phyloP scores from a whole-genome alignment of 2,329 filamentous ascomycete species.

The Thelonectria blattea region DNA sequence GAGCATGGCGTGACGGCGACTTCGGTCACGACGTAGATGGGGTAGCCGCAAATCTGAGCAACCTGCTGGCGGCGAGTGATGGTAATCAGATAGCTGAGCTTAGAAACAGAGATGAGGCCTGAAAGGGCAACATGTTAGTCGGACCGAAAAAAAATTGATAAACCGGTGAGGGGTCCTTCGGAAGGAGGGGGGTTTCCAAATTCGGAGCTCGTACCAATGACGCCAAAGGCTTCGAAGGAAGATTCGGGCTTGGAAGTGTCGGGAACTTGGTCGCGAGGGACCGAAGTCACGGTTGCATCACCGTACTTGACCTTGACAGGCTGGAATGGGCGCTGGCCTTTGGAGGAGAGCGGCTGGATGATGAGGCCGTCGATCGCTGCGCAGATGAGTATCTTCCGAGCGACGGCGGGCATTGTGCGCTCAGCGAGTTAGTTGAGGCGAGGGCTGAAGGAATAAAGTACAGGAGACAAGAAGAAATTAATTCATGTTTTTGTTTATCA shows the following conservation, averaged over 20 bases:
- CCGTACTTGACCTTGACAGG: conserved; percentile 75
- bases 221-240: conserved; percentile 65
- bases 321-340: conserved; percentile 61
- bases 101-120: conserved; percentile 87
- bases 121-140: conserved; percentile 9
- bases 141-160: background rate
- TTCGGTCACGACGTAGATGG: conserved; percentile 86
- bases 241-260: conserved; percentile 52
- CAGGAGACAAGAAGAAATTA: background rate
- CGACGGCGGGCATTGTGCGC: conserved; percentile 72
- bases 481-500: background rate
- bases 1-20: conserved; percentile 89
- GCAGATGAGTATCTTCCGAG: conserved; percentile 80
- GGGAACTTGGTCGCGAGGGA: conserved; percentile 52
- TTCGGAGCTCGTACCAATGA: conserved; percentile 55
- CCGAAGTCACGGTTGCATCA: conserved; percentile 55
- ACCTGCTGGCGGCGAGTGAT: conserved; percentile 89
- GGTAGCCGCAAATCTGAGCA: conserved; percentile 80
- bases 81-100: conserved; percentile 81
- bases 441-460: background rate
- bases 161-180: background rate
- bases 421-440: conserved; percentile 19
- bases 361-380: conserved; percentile 84
- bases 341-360: conserved; percentile 72
- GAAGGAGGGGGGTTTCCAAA: conserved; percentile 8